Conservation (phyloP, 495 filamentous ascomycete species). For the Endocarpon pusillum region DNA sequence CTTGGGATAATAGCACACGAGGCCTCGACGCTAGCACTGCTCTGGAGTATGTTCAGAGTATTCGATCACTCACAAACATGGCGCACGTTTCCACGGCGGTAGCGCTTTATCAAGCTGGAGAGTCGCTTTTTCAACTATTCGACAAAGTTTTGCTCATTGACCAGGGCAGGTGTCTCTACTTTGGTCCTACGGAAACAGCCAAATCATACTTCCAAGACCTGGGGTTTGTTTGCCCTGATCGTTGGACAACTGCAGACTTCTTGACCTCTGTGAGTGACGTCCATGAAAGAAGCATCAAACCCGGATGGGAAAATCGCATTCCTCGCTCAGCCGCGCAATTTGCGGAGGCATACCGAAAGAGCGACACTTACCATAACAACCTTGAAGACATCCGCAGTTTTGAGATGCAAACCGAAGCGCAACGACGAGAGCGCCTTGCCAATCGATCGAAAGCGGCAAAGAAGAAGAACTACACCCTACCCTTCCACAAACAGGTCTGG, state of each 20-base stretch:
- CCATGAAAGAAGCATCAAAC: conserved; percentile 38
- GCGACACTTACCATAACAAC: conserved; percentile 18
- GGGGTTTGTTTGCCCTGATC: conserved; percentile 40
- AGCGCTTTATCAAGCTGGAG: conserved; percentile 56
- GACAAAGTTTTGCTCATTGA: conserved; percentile 57
- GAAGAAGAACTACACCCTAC: conserved; percentile 43
- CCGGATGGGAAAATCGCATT: conserved; percentile 41
- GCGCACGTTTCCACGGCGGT: conserved; percentile 41
- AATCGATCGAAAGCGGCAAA: conserved; percentile 29
- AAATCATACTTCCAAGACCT: conserved; percentile 45
- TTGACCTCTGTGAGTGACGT: conserved; percentile 49
- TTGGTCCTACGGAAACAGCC: conserved; percentile 38
- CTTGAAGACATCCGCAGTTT: conserved; percentile 31
- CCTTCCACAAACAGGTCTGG: conserved; percentile 48
- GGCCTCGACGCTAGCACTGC: conserved; percentile 56
- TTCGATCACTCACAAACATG: conserved; percentile 47
- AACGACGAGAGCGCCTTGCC: conserved; percentile 28
- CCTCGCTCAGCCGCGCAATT: conserved; percentile 44
- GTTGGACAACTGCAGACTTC: conserved; percentile 54
- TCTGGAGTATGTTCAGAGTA: conserved; percentile 44
- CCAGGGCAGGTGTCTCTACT: conserved; percentile 48
- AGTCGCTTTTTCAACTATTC: conserved; percentile 49
- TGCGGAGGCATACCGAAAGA: conserved; percentile 33
- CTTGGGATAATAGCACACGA: conserved; percentile 52
- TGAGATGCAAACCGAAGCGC: conserved; percentile 29